Evolutionary conservation across 2,329 filamentous ascomycete species (phyloP), one percentile per base, ranked within the genome.

Genomic region (Sporothrix pseudoabietina): DNA sequence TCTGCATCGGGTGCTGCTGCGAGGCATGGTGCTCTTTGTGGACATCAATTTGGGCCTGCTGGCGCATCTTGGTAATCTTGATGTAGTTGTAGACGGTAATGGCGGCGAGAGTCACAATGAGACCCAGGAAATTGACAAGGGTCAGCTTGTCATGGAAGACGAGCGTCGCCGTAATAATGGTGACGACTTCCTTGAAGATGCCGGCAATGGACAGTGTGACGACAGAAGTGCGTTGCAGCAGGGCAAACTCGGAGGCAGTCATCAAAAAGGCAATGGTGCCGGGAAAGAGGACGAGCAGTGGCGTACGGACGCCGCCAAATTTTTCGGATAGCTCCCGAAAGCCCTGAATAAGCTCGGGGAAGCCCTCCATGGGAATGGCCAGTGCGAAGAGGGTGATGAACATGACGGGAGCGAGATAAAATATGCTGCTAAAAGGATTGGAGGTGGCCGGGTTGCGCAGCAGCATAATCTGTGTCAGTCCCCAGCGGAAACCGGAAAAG

Each of bases 101-200:
- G 76, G 94, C 94, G 57, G 87, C 85, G 77, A 98, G 93, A 0
- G 96, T 99, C 69, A 97, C 90, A n/a, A 97, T 79, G 14, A 99
- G 85, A 8, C 96, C 96, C 19, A 92, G 88, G 10, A 98, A 84
- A 81, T 99, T 99, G 84, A 99, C 89, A 0, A 91, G 85, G 0
- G 94, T 98, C 63, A 99, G 88, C 68, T 88, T 89, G 80, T 99
- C 96, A 78, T 96, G 88, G 84, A 98, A 99, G 4, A 97, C 90
- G 39, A 97, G 81, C 9, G 94, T 92, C 0, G 95, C 95, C 0
- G 94, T 94, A 55, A 89, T 91, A 78, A 99, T 98, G 16, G 96
- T 99, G 72, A 99, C 91, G 55, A 98, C 96, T 83, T 99, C 96
- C 81, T 99, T 99, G 86, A 99, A 98, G 75, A 99, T 98, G 75